These are phyloP conservation scores for Gymnopilus dilepis DNA, from an alignment of 768 basidiomycete genomes.

Conservation along the genomic window DNA sequence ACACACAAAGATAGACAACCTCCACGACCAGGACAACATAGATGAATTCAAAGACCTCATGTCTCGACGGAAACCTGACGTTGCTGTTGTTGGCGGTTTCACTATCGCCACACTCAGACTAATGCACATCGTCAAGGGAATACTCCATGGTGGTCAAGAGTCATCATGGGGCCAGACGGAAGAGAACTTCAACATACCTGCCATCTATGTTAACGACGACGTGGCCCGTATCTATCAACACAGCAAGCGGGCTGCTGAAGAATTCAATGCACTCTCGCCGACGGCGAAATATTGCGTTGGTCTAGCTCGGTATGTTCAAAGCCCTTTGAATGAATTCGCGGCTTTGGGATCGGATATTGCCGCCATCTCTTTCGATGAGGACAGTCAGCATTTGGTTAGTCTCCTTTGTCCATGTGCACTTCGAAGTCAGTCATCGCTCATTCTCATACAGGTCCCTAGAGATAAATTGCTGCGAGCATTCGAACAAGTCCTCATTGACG, in stretches of 20 bases:
- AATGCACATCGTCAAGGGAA: slow-evolving; percentile 64
- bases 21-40: slow-evolving; percentile 68
- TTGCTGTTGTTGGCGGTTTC: slow-evolving; percentile 90
- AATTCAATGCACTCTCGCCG: slow-evolving; percentile 78
- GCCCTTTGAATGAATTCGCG: slow-evolving; percentile 92
- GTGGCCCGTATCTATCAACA: slow-evolving; percentile 95
- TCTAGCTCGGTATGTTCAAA: slow-evolving; percentile 91
- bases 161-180: slow-evolving; percentile 39
- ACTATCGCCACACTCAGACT: slow-evolving; percentile 80
- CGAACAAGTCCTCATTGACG: slow-evolving; percentile 88
- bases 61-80: slow-evolving; percentile 81
- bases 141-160: slow-evolving; percentile 37
- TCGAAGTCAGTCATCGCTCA: slow-evolving; percentile 8
- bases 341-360: slow-evolving; percentile 86
- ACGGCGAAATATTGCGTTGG: slow-evolving; percentile 93
- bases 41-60: slow-evolving; percentile 86
- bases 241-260: slow-evolving; percentile 81
- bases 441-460: slow-evolving; percentile 64
- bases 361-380: slow-evolving; percentile 83
- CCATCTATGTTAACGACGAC: slow-evolving; percentile 88
- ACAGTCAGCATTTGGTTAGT: slow-evolving; percentile 84
- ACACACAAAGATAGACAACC: slow-evolving; percentile 86
- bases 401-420: neutral
- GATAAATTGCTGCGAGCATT: slow-evolving; percentile 84
- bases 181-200: slow-evolving; percentile 63